Percentiles rank a stretch among this genome's conserved stretches.
These are phyloP conservation scores for Erodium moschatum DNA, from an alignment of 441 rosid genomes.

Conservation along the genomic window DNA sequence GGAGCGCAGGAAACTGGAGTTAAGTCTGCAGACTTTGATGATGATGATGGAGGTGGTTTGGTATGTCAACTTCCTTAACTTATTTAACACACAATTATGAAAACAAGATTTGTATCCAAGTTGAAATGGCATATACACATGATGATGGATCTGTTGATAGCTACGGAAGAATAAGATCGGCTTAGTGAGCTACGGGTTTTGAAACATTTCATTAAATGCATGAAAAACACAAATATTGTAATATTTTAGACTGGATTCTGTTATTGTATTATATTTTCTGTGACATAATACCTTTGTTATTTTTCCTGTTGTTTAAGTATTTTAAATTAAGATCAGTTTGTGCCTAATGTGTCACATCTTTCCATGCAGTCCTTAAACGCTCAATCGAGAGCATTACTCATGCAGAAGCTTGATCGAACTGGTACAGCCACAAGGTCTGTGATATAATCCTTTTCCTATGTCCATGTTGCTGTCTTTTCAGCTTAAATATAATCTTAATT, in stretches of 20 bases:
- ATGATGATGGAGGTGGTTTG: slow-evolving; percentile 91
- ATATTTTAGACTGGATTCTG: too few species aligned
- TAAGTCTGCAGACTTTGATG: slow-evolving; percentile 87
- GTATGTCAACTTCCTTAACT: slow-evolving; percentile 32
- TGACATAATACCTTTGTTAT: not conserved
- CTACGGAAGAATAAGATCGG: too few species aligned
- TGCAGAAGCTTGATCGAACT: slow-evolving; percentile 82
- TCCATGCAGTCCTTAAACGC: slow-evolving; percentile 66
- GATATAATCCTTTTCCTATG: not conserved
- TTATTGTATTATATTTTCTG: not conserved
- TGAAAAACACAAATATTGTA: too few species aligned
- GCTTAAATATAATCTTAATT: not conserved
- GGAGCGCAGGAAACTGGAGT: slow-evolving; percentile 57
- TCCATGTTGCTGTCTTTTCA: not conserved
- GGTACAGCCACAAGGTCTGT: slow-evolving; percentile 69
- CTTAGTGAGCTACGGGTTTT: too few species aligned
- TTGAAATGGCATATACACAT: too few species aligned
- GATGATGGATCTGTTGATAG: too few species aligned
- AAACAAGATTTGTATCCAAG: too few species aligned
- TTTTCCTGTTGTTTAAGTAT: not conserved
- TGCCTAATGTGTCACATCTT: not conserved
- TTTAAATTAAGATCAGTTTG: not conserved
- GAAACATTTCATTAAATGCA: too few species aligned
- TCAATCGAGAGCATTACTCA: slow-evolving; percentile 71
- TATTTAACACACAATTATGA: not conserved